phyloP scores from a whole-genome alignment of 345 rosid species.

The Lepidium sativum region DNA sequence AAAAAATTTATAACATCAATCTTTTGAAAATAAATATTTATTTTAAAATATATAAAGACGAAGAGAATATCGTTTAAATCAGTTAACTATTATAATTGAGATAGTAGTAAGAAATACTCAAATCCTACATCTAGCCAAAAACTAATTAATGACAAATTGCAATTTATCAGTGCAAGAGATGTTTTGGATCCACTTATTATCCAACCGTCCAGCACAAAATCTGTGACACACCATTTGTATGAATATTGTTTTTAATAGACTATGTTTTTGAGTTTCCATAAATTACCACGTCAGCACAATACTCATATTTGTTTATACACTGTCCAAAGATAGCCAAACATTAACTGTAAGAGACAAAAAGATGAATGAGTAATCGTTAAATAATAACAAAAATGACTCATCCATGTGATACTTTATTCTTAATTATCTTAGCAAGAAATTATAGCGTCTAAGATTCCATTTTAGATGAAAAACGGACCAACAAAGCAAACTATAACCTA shows the following conservation, averaged over 20 bases:
- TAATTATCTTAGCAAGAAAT: slow-evolving; percentile 1
- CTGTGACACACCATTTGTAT: neutral
- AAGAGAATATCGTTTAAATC: too few relatives aligned
- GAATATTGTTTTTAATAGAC: neutral
- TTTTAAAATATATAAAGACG: too few relatives aligned
- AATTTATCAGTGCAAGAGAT: too few relatives aligned
- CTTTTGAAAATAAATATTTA: too few relatives aligned
- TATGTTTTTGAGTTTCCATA: neutral
- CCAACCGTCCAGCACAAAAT: neutral
- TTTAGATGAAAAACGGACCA: neutral
- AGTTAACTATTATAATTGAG: too few relatives aligned
- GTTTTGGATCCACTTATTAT: neutral
- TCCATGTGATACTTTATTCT: neutral
- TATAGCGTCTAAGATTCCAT: slow-evolving; percentile 26
- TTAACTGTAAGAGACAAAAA: too few relatives aligned
- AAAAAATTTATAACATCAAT: too few relatives aligned
- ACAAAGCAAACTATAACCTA: too few relatives aligned
- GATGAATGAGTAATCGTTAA: neutral
- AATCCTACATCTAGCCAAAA: too few relatives aligned
- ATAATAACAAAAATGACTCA: neutral
- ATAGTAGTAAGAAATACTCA: too few relatives aligned
- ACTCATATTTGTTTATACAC: neutral
- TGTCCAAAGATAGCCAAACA: neutral
- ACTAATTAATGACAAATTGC: too few relatives aligned
- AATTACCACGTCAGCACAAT: neutral